These are phyloP conservation scores for Lodderomyces elongisporus DNA, from an alignment of 1,139 yeast species.

Conservation along the genomic window DNA sequence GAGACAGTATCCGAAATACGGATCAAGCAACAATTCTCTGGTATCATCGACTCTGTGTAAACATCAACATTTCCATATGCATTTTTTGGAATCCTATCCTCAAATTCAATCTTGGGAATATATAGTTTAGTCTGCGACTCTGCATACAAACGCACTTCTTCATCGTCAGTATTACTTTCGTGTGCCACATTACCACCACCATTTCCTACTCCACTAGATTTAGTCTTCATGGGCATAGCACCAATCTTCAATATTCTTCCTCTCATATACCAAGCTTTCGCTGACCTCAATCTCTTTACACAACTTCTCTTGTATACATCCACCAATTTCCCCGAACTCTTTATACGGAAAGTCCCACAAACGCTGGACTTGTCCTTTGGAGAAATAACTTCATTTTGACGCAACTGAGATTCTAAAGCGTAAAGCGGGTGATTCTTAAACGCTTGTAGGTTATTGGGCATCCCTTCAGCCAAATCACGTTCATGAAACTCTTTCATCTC, in stretches of 20 bases:
- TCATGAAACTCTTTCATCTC: constrained; percentile 70
- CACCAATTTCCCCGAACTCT: constrained; percentile 30
- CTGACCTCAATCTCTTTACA: constrained; percentile 61
- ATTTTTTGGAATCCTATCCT: constrained; percentile 70
- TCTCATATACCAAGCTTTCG: constrained; percentile 80
- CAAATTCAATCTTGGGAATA: constrained; percentile 56
- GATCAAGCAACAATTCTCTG: constrained; percentile 69
- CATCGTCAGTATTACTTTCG: constrained; percentile 19
- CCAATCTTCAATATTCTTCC: constrained; percentile 77
- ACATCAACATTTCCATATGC: constrained; percentile 80
- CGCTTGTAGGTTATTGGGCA: constrained; percentile 80
- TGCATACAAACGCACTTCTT: constrained; percentile 58
- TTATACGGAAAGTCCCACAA: constrained; percentile 65
- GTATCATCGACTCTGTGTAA: constrained; percentile 74
- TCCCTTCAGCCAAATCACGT: constrained; percentile 70
- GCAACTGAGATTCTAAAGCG: constrained; percentile 70
- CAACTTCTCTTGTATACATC: constrained; percentile 65
- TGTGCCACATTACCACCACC: too few species aligned
- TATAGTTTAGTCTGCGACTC: constrained; percentile 71
- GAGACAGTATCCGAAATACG: constrained; percentile 20
- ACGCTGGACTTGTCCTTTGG: constrained; percentile 53
- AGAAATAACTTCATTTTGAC: constrained; percentile 63
- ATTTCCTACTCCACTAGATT: constrained; percentile 12
- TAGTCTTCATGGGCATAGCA: constrained; percentile 55
- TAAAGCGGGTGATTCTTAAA: constrained; percentile 87